Percentiles rank a stretch among this genome's conserved stretches.
phyloP scores from a whole-genome alignment of 2,329 filamentous ascomycete species.

The Lecanicillium sp. region DNA sequence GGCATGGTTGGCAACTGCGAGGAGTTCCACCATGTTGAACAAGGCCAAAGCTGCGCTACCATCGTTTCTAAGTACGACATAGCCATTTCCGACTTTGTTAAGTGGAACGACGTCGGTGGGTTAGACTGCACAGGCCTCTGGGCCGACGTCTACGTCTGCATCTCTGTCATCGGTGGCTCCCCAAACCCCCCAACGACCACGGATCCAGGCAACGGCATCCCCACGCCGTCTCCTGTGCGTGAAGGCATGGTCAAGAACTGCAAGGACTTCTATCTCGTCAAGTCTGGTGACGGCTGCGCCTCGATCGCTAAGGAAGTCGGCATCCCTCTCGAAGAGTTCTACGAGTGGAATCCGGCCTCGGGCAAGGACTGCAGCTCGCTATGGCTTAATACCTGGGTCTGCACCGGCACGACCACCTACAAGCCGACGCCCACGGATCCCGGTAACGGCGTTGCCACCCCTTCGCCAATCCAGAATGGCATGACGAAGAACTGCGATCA shows the following conservation, averaged over 20 bases:
- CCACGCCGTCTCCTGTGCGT: slow-evolving; percentile 8
- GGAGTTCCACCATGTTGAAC: slow-evolving; percentile 14
- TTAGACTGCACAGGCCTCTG: not conserved
- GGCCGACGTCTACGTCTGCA: slow-evolving; percentile 1
- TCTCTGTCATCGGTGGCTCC: not conserved
- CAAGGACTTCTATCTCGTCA: slow-evolving; percentile 3
- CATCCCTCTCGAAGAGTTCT: slow-evolving; percentile 3
- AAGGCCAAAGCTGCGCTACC: slow-evolving; percentile 13
- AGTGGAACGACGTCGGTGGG: slow-evolving; percentile 4
- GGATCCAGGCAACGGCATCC: slow-evolving; percentile 7
- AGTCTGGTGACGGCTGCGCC: slow-evolving; percentile 2
- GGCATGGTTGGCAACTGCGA: slow-evolving; percentile 17
- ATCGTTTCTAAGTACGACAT: slow-evolving; percentile 14
- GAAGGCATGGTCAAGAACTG: slow-evolving; percentile 10
- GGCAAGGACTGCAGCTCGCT: slow-evolving; percentile 6
- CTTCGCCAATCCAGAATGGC: not conserved
- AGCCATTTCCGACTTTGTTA: slow-evolving; percentile 13
- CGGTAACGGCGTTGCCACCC: slow-evolving; percentile 1
- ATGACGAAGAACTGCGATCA: not conserved
- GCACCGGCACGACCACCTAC: not conserved
- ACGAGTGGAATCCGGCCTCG: slow-evolving; percentile 9
- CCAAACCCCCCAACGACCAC: slow-evolving; percentile 4
- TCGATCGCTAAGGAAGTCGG: not conserved
- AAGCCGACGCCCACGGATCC: not conserved
- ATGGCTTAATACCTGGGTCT: slow-evolving; percentile 2